Evolutionary conservation across 495 filamentous ascomycete genomes (phyloP).

Genomic region (Entonaema liquescens): DNA sequence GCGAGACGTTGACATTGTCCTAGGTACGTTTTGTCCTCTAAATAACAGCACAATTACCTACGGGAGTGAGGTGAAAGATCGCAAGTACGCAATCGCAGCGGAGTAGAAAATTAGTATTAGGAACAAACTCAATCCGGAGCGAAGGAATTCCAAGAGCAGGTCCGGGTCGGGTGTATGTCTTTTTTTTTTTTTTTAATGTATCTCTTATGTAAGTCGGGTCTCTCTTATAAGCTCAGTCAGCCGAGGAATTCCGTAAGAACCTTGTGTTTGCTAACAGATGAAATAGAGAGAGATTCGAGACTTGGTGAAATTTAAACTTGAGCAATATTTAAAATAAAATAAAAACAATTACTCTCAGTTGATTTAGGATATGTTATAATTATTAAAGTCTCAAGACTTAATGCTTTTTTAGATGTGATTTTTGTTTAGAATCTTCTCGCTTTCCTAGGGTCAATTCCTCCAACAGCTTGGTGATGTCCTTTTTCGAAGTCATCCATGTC

Average conservation of each 20-base stretch:
- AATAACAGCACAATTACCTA: not conserved
- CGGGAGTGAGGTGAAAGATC: not conserved
- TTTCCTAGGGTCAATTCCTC: constrained; percentile 13
- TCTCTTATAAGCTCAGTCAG: not conserved
- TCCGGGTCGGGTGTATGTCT: no score
- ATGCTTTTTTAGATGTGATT: not conserved
- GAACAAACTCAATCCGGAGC: not conserved
- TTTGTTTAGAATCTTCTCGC: constrained; percentile 14
- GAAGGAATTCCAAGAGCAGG: not conserved
- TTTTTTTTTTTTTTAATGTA: no score
- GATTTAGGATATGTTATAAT: not conserved
- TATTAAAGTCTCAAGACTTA: not conserved
- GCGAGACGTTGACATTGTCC: constrained; percentile 28
- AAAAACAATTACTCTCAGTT: not conserved
- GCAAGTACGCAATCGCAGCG: not conserved
- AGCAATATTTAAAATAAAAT: no score
- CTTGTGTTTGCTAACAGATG: not conserved
- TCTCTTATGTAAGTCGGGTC: constrained; percentile 3
- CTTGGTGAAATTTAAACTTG: no score
- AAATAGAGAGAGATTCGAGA: no score
- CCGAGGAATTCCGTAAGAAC: not conserved
- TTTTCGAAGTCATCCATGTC: constrained; percentile 22
- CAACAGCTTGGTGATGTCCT: constrained; percentile 2
- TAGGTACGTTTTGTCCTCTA: not conserved
- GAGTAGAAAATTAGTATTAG: not conserved